Conservation (phyloP, 2,329 filamentous ascomycete species). For the Ascosphaera aggregata region DNA sequence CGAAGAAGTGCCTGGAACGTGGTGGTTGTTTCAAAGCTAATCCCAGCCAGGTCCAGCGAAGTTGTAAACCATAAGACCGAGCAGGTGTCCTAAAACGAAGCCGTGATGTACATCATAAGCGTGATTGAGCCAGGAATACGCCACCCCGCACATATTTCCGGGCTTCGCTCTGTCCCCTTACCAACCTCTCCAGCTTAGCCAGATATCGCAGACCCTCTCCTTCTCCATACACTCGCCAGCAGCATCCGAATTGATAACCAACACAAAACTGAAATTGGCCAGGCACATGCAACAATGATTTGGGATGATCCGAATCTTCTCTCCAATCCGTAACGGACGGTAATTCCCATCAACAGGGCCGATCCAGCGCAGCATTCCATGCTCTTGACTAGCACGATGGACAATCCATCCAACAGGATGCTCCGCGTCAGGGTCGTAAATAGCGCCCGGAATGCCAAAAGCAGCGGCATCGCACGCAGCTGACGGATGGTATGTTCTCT, state of each 20-base stretch:
- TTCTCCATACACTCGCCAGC: constrained; percentile 2
- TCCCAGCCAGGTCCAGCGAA: too few relatives aligned
- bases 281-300: constrained; percentile 61
- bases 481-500: neutral
- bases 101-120: too few relatives aligned
- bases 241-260: constrained; percentile 38
- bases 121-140: too few relatives aligned
- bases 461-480: neutral
- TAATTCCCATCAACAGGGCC: constrained; percentile 20
- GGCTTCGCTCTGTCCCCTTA: too few relatives aligned
- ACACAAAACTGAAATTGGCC: constrained; percentile 46
- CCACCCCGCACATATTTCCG: too few relatives aligned
- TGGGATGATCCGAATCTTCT: constrained; percentile 49
- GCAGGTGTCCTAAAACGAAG: too few relatives aligned
- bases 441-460: neutral
- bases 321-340: constrained; percentile 31
- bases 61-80: too few relatives aligned
- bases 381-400: constrained; percentile 49
- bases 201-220: constrained; percentile 7
- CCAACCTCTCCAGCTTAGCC: constrained; percentile 7
- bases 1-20: too few relatives aligned
- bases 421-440: constrained; percentile 9
- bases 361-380: constrained; percentile 43
- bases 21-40: too few relatives aligned
- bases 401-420: constrained; percentile 35